Base-by-base conservation (phyloP, 148 eudicot species). In the Vaccinium corymbosum region DNA sequence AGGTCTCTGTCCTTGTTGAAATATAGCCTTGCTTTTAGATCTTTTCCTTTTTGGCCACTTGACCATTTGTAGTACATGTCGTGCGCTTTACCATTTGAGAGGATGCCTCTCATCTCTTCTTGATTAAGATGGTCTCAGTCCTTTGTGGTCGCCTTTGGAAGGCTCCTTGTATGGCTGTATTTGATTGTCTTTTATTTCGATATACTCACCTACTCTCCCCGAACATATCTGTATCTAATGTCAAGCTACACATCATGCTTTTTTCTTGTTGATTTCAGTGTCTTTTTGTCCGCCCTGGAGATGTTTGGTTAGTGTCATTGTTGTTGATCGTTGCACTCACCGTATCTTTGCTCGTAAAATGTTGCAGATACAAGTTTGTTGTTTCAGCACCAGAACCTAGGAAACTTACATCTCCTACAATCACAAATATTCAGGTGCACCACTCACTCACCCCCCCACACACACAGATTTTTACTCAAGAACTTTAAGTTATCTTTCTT, bases 341-440 rank as follows among this genome's bases (percentile, higher is more conserved):
- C 52, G 38, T 82, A 38, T 77, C 48, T 48, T 76, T 87, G 68
- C 76, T 81, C 32, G 75, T 75, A 80, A 10, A 80, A 64, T 66
- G 27, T 87, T 91, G 77, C 92, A 97, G 99, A 78, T 97, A 94
- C 93, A 97, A 97, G 90, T 92, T 97, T 84, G 92, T 94, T 64
- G 95, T 97, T 73, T 89, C 94, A 61, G 93, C 93, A 61, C 80
- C 97, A 15, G 96, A 95, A 85, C 93, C 96, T 79, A 95, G 85
- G 90, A 95, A 94, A 88, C 89, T 97, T 88, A 93, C 91, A 82
- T 89, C 98, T 86, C 98, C 99, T 16, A 89, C 91, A 80, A 92
- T 95, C 57, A 86, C 94, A 71, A 97, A 95, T 87, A 95, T 97
- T 80, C 98, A 97, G 99, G 99, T 97, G 78, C 17, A 13, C 16